These are phyloP conservation scores for Linnemannia hyalina DNA, from an alignment of 192 early-diverging fungal genomes.

Conservation along the genomic window DNA sequence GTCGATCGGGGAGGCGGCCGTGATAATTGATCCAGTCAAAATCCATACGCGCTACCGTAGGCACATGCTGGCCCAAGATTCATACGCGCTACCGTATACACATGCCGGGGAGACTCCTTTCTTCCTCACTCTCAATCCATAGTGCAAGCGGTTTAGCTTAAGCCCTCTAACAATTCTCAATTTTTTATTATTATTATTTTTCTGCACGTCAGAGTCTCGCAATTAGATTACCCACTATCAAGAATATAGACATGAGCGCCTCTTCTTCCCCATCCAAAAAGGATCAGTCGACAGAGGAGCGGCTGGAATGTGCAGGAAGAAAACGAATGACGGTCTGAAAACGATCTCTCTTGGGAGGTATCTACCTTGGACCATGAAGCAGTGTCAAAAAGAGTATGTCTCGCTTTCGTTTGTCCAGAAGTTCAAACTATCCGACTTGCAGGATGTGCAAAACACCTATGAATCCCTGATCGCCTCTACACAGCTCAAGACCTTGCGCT, in stretches of 20 bases:
- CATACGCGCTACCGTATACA: too few relatives aligned
- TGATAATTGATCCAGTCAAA: constrained; percentile 12
- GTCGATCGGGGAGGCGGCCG: constrained; percentile 19
- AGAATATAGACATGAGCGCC: neutral
- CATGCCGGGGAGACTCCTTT: too few relatives aligned
- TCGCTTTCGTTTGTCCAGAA: constrained; percentile 25
- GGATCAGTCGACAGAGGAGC: constrained; percentile 2
- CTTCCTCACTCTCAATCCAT: too few relatives aligned
- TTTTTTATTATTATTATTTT: neutral
- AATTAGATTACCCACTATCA: neutral
- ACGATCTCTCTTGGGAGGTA: constrained; percentile 7
- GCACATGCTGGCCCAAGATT: constrained; percentile 19
- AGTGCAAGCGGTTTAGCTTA: neutral
- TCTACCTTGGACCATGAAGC: constrained; percentile 10
- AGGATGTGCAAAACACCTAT: constrained; percentile 15
- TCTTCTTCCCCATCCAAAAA: constrained; percentile 6
- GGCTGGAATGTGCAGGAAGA: constrained; percentile 15
- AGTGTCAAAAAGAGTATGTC: constrained; percentile 13
- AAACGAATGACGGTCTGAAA: neutral
- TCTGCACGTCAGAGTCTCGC: neutral
- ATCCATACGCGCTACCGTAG: neutral
- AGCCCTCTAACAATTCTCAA: constrained; percentile 3
- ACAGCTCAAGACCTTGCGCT: constrained; percentile 10
- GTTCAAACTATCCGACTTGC: constrained; percentile 13
- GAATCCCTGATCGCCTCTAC: constrained; percentile 12